A percentile compares a stretch with the other conserved stretches of the same genome.
These are phyloP conservation scores for Ehretia macrophylla DNA, from an alignment of 257 asterid species.

Conservation along the genomic window DNA sequence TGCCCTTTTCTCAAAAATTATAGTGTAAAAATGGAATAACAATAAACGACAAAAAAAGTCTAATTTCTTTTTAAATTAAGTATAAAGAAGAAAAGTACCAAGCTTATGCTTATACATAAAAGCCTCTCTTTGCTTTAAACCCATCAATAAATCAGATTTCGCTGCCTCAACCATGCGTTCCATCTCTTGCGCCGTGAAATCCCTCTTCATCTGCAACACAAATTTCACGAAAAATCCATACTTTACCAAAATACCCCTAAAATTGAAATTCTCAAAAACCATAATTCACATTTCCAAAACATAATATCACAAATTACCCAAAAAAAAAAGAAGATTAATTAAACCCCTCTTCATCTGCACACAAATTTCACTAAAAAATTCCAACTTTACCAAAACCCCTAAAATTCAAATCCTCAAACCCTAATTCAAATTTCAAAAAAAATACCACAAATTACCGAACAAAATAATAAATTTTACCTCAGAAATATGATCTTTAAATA, in stretches of 20 bases:
- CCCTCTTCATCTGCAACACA: constrained; percentile 29
- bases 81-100: constrained; percentile 40
- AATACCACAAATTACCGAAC: not conserved
- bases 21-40: not conserved
- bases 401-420: constrained; percentile 6
- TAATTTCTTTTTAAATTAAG: not conserved
- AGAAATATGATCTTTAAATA: constrained; percentile 31
- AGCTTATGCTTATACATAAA: constrained; percentile 42
- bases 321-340: no score
- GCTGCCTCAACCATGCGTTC: constrained; percentile 38
- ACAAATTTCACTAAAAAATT: constrained; percentile 5
- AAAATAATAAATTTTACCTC: constrained; percentile 36
- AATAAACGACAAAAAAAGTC: no score
- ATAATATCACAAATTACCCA: not conserved
- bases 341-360: not conserved
- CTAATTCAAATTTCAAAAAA: not conserved
- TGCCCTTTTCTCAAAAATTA: no score
- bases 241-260: not conserved
- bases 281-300: no score
- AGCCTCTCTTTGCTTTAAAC: constrained; percentile 59
- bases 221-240: constrained; percentile 6
- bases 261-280: no score
- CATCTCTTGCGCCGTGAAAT: constrained; percentile 43
- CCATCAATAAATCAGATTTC: constrained; percentile 43
- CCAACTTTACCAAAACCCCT: constrained; percentile 13